Base-by-base conservation (phyloP, 352 stramenopile species). In the Peronosclerospora sorghi region DNA sequence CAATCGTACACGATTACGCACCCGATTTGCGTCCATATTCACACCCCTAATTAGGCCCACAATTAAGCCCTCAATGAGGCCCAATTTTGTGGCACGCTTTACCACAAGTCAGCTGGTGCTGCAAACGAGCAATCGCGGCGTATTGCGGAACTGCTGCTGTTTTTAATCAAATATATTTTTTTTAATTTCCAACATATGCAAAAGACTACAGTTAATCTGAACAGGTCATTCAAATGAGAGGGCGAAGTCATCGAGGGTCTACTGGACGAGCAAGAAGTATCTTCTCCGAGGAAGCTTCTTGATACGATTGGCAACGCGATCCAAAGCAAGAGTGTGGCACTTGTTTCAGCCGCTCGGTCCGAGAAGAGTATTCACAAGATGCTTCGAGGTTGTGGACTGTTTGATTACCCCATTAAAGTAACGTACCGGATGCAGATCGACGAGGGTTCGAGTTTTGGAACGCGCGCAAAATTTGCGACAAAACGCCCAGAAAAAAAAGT, bases 61-160 rank as follows among this genome's bases (percentile, higher is more conserved):
- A n/a, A n/a, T n/a, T n/a, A n/a, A n/a, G n/a, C n/a, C n/a, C n/a
- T n/a, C n/a, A n/a, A n/a, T n/a, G n/a, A n/a, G n/a, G n/a, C n/a
- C n/a, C n/a, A n/a, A n/a, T n/a, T n/a, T n/a, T n/a, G n/a, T n/a
- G n/a, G n/a, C n/a, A n/a, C n/a, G n/a, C n/a, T n/a, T n/a, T n/a
- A n/a, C n/a, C n/a, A n/a, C n/a, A n/a, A n/a, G n/a, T n/a, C n/a
- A n/a, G n/a, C n/a, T n/a, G n/a, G n/a, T n/a, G n/a, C n/a, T n/a
- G n/a, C n/a, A n/a, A n/a, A n/a, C n/a, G n/a, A n/a, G n/a, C n/a
- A n/a, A n/a, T n/a, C n/a, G n/a, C n/a, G n/a, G n/a, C n/a, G n/a
- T n/a, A n/a, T n/a, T n/a, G n/a, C n/a, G n/a, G 81, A 93, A 36
- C 65, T 83, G 28, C 26, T 95, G 0, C 56, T 80, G 19, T 65